Conservation (phyloP, 2,329 filamentous ascomycete species). For the Cadophora sp. region DNA sequence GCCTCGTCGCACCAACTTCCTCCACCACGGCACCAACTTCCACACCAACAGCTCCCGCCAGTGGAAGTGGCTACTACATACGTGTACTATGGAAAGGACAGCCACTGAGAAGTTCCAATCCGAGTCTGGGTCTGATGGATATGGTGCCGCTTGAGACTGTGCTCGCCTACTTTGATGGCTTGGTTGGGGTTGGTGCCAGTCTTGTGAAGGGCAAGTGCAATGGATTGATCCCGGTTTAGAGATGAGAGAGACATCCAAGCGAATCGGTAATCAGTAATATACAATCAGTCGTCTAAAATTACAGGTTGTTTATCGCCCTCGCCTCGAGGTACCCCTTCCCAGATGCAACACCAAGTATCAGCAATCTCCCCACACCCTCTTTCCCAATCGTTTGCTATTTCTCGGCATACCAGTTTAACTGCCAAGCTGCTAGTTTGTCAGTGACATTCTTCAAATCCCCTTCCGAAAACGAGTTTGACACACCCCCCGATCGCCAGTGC, state of each 20-base stretch:
- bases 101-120: constrained; percentile 71
- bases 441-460: too few relatives aligned
- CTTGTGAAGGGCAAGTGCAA: constrained; percentile 50
- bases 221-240: constrained; percentile 25
- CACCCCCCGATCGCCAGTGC: too few relatives aligned
- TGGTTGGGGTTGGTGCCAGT: constrained; percentile 63
- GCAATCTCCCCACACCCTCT: too few relatives aligned
- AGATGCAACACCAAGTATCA: too few relatives aligned
- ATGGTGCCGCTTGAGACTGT: constrained; percentile 73
- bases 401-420: too few relatives aligned
- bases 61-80: constrained; percentile 55
- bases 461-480: too few relatives aligned
- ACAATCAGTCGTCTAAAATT: neutral
- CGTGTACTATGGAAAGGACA: constrained; percentile 76
- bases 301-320: too few relatives aligned
- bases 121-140: constrained; percentile 70
- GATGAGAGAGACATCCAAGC: neutral
- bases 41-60: constrained; percentile 20
- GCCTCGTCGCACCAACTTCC: constrained; percentile 36
- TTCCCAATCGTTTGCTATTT: too few relatives aligned
- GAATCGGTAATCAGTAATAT: constrained; percentile 6
- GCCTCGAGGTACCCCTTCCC: too few relatives aligned
- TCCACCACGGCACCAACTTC: constrained; percentile 26
- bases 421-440: too few relatives aligned
- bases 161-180: constrained; percentile 72